Evolutionary conservation across 805 yeast genomes (phyloP).

Genomic region (Sporopachydermia lactativora): DNA sequence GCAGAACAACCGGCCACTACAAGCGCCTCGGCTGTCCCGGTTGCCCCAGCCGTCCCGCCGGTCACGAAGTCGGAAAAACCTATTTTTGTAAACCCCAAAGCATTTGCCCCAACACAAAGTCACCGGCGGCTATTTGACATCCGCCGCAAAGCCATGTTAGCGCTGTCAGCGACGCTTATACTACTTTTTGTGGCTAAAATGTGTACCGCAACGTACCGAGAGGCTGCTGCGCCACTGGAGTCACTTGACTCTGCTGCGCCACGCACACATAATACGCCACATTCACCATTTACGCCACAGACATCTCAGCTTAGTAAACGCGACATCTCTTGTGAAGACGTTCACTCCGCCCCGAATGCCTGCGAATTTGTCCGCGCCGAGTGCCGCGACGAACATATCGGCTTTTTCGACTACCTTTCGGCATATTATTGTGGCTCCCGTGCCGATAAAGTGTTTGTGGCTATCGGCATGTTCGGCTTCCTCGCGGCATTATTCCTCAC

Average conservation of each 20-base stretch:
- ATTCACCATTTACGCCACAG: too few relatives aligned
- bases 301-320: not conserved
- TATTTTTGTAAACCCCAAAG: too few relatives aligned
- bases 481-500: constrained; percentile 37
- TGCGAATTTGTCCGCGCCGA: constrained; percentile 24
- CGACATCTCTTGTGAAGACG: constrained; percentile 3
- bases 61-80: not conserved
- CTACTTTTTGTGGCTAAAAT: not conserved
- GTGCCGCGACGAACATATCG: constrained; percentile 22
- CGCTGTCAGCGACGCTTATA: not conserved
- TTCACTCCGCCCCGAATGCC: constrained; percentile 14
- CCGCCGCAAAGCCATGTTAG: not conserved
- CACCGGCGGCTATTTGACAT: not conserved
- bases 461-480: constrained; percentile 12
- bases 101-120: too few relatives aligned
- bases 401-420: constrained; percentile 24
- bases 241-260: too few relatives aligned
- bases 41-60: not conserved
- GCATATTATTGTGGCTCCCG: constrained; percentile 15
- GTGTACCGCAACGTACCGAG: not conserved
- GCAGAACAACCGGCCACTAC: not conserved
- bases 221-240: not conserved
- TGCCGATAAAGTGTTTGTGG: constrained; percentile 3
- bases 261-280: too few relatives aligned
- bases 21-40: not conserved